These are phyloP conservation scores for Grosmannia clavigera DNA, from an alignment of 2,329 filamentous ascomycete species.

Conservation along the genomic window DNA sequence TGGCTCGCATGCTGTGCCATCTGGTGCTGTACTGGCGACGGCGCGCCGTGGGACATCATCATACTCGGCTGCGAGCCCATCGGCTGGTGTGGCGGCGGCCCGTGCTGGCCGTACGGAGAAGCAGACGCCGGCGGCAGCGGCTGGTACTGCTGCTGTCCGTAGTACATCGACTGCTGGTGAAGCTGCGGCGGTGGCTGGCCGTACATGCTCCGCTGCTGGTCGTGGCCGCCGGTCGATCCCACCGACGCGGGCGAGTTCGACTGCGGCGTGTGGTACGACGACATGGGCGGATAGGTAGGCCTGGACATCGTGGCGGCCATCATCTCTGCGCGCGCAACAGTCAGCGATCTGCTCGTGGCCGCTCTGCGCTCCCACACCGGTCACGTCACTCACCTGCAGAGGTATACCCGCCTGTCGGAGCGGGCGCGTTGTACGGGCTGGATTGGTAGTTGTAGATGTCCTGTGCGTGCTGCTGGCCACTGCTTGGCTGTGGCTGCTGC, in stretches of 20 bases:
- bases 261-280: conserved; percentile 84
- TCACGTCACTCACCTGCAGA: conserved; percentile 58
- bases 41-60: conserved; percentile 50
- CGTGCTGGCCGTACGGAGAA: conserved; percentile 50
- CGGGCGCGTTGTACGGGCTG: conserved; percentile 72
- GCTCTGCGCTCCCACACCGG: background rate
- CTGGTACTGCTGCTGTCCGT: conserved; percentile 49
- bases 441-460: conserved; percentile 72
- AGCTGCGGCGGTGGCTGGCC: conserved; percentile 67
- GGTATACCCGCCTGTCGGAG: conserved; percentile 71
- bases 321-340: conserved; percentile 39
- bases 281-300: conserved; percentile 74
- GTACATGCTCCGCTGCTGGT: conserved; percentile 82
- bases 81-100: conserved; percentile 39
- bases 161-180: conserved; percentile 73
- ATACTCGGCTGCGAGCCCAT: conserved; percentile 54
- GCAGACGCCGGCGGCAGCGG: conserved; percentile 52
- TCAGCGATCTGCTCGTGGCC: background rate
- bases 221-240: conserved; percentile 76
- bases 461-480: conserved; percentile 44
- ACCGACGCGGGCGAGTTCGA: conserved; percentile 91
- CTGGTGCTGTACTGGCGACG: conserved; percentile 35
- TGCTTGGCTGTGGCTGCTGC: conserved; percentile 48
- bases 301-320: conserved; percentile 62
- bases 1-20: conserved; percentile 48